These are phyloP conservation scores for Adenanthera pavonina DNA, from an alignment of 306 rosid genomes.

Conservation along the genomic window DNA sequence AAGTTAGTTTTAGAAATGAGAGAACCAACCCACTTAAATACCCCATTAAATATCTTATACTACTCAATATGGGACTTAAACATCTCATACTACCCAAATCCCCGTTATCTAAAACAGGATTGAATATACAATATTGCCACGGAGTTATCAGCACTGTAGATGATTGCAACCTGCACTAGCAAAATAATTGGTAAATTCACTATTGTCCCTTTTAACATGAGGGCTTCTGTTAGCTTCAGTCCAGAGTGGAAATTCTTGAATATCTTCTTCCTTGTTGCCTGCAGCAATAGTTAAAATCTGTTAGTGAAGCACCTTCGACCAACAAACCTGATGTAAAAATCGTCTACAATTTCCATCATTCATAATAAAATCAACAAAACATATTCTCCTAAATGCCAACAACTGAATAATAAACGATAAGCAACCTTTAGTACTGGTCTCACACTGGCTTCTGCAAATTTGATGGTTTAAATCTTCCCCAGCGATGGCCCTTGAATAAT, in stretches of 20 bases:
- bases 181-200: conserved; percentile 32
- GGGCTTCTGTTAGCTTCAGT: conserved; percentile 27
- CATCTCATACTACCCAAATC: no score
- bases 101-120: neutral
- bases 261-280: conserved; percentile 34
- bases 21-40: no score
- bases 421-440: conserved; percentile 54
- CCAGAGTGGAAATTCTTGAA: conserved; percentile 40
- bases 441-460: conserved; percentile 46
- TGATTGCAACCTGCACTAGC: conserved; percentile 28
- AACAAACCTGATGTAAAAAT: conserved; percentile 29
- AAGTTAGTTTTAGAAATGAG: no score
- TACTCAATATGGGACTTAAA: no score
- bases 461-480: conserved; percentile 41
- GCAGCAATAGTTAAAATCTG: conserved; percentile 35
- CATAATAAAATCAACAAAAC: conserved; percentile 27
- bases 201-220: conserved; percentile 6
- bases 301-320: conserved; percentile 35
- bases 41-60: no score
- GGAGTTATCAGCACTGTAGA: conserved; percentile 21
- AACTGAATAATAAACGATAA: conserved; percentile 14
- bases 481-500: conserved; percentile 36
- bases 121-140: conserved; percentile 12
- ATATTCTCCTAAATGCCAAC: conserved; percentile 34
- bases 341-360: conserved; percentile 28